A percentile compares a stretch with the other conserved stretches of the same genome.
Conservation (phyloP, 192 early-diverging fungal genomes). For the Backusella tarrabulga region DNA sequence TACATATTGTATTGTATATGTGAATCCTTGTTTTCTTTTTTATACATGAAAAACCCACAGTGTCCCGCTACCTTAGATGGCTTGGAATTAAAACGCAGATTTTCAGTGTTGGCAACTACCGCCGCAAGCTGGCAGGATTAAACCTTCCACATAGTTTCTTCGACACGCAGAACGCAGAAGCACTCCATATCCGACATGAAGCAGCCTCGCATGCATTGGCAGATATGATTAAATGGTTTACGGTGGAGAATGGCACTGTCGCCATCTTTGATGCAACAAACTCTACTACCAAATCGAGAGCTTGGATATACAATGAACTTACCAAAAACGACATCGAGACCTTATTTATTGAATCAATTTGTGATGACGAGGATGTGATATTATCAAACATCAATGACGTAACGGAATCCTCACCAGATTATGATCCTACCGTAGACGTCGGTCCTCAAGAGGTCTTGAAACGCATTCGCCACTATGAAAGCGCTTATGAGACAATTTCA, state of each 20-base stretch:
- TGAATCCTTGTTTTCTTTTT: not conserved
- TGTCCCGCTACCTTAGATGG: conserved; percentile 93
- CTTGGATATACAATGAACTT: conserved; percentile 69
- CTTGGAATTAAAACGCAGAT: conserved; percentile 89
- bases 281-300: conserved; percentile 76
- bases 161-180: conserved; percentile 77
- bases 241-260: conserved; percentile 75
- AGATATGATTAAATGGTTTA: conserved; percentile 93
- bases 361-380: conserved; percentile 83
- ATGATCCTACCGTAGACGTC: conserved; percentile 79
- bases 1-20: not conserved
- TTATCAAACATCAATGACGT: conserved; percentile 90
- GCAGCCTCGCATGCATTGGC: conserved; percentile 83
- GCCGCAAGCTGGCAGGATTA: conserved; percentile 81
- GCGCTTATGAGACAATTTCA: conserved; percentile 82
- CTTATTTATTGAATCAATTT: conserved; percentile 94
- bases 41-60: conserved; percentile 33
- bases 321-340: conserved; percentile 75
- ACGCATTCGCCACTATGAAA: conserved; percentile 86
- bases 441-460: conserved; percentile 53
- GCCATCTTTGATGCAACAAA: conserved; percentile 98
- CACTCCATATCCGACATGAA: conserved; percentile 67
- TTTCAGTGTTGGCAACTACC: conserved; percentile 98
- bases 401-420: conserved; percentile 88
- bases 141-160: conserved; percentile 83